Conservation (phyloP, 495 filamentous ascomycete species). For the Bacidia rubella region DNA sequence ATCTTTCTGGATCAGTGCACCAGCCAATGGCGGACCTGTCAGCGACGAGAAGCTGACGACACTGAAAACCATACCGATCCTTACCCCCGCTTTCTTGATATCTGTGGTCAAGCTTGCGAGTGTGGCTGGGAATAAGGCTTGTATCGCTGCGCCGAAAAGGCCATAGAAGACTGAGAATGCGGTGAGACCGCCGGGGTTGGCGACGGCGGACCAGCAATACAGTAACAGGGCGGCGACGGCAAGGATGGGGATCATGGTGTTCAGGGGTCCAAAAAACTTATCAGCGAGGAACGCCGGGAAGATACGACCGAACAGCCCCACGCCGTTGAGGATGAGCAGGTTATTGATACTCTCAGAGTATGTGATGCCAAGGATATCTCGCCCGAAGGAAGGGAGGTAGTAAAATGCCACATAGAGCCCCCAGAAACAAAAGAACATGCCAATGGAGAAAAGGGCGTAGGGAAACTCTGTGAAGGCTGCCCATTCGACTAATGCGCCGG, state of each 20-base stretch:
- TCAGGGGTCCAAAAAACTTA: slow-evolving; percentile 39
- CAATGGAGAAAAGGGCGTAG: slow-evolving; percentile 53
- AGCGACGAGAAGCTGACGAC: slow-evolving; percentile 51
- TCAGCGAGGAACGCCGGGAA: slow-evolving; percentile 49
- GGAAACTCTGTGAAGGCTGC: slow-evolving; percentile 50
- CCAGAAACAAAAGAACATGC: slow-evolving; percentile 54
- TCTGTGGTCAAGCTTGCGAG: slow-evolving; percentile 44
- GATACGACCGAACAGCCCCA: slow-evolving; percentile 44
- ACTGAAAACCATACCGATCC: slow-evolving; percentile 62
- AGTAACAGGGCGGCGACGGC: slow-evolving; percentile 31
- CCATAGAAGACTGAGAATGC: slow-evolving; percentile 45
- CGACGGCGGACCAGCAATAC: slow-evolving; percentile 45
- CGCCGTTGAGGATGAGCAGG: slow-evolving; percentile 52
- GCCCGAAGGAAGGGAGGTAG: slow-evolving; percentile 37
- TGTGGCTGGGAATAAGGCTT: slow-evolving; percentile 44
- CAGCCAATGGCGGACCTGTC: slow-evolving; percentile 57
- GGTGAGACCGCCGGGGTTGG: slow-evolving; percentile 33
- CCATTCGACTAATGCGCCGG: slow-evolving; percentile 53
- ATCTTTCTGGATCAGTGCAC: slow-evolving; percentile 32
- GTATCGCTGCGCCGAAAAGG: slow-evolving; percentile 42
- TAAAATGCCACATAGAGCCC: slow-evolving; percentile 56
- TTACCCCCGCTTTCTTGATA: slow-evolving; percentile 44
- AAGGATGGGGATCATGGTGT: slow-evolving; percentile 34
- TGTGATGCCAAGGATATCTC: slow-evolving; percentile 41
- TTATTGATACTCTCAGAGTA: slow-evolving; percentile 44